Percentiles rank a stretch among this genome's conserved stretches.
Conservation (phyloP, 1,139 yeast genomes). For the Suhomyces panamericanus region DNA sequence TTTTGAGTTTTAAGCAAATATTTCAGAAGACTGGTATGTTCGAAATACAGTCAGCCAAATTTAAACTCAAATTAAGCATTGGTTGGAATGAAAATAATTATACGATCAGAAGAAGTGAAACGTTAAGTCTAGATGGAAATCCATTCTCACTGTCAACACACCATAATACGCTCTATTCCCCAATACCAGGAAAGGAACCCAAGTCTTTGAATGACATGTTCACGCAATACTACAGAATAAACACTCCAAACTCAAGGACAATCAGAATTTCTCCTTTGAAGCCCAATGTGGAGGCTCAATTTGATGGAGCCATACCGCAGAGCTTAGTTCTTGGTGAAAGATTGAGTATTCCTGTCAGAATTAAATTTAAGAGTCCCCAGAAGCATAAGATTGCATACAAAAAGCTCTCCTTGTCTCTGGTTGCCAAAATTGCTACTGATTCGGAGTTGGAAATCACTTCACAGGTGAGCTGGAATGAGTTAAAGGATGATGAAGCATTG, state of each 20-base stretch:
- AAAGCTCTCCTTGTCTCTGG: slow-evolving; percentile 23
- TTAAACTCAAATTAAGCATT: slow-evolving; percentile 7
- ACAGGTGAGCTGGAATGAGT: slow-evolving; percentile 36
- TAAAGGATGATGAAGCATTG: slow-evolving; percentile 46
- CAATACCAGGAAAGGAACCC: neutral
- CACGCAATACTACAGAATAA: slow-evolving; percentile 3
- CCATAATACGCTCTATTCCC: slow-evolving; percentile 1
- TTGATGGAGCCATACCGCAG: slow-evolving; percentile 7
- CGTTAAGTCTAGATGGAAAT: neutral
- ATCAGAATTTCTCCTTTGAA: slow-evolving; percentile 18
- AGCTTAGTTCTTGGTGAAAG: slow-evolving; percentile 33
- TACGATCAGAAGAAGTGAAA: slow-evolving; percentile 14
- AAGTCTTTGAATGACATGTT: slow-evolving; percentile 1
- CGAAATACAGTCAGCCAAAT: slow-evolving; percentile 19
- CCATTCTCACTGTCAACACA: slow-evolving; percentile 3
- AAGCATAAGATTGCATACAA: slow-evolving; percentile 22
- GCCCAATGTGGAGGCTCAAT: slow-evolving; percentile 15
- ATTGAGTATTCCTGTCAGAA: slow-evolving; percentile 22
- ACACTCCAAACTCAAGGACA: slow-evolving; percentile 7
- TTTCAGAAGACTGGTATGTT: slow-evolving; percentile 28
- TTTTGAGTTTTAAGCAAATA: slow-evolving; percentile 27
- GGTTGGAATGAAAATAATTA: neutral
- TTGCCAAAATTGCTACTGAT: slow-evolving; percentile 21
- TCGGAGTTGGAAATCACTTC: slow-evolving; percentile 24
- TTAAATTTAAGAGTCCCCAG: slow-evolving; percentile 20